phyloP scores from a whole-genome alignment of 208 protist species.

The Acanthamoeba royreba region DNA sequence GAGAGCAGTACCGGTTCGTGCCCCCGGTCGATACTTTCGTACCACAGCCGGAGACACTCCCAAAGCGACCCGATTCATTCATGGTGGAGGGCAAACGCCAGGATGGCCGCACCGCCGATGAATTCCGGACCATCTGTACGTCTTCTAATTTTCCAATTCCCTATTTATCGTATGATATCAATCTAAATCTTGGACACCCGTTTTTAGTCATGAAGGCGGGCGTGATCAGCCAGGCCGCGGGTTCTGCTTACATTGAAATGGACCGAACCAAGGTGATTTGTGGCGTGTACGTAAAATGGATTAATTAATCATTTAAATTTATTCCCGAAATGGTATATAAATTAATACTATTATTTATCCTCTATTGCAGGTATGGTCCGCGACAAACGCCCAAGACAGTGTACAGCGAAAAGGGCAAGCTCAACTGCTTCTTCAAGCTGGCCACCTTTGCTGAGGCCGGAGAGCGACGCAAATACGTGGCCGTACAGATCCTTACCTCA shows the following conservation, averaged over 20 bases:
- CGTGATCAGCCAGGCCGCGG: slow-evolving; percentile 68
- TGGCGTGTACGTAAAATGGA: slow-evolving; percentile 45
- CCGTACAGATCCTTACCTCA: not conserved
- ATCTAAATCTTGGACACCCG: not conserved
- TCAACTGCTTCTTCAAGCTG: slow-evolving; percentile 76
- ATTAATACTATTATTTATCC: not conserved
- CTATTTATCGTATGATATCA: not conserved
- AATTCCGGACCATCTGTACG: slow-evolving; percentile 3
- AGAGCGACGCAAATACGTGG: slow-evolving; percentile 26
- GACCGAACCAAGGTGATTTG: slow-evolving; percentile 74
- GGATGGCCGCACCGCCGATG: slow-evolving; percentile 1
- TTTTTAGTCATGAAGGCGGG: slow-evolving; percentile 74
- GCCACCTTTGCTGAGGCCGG: slow-evolving; percentile 62
- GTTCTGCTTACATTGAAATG: slow-evolving; percentile 77
- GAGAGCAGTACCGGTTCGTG: not conserved
- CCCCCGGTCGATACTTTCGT: slow-evolving; percentile 1
- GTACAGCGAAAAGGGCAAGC: slow-evolving; percentile 71
- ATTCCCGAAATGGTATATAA: not conserved
- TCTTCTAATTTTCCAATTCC: not conserved
- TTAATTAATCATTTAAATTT: not conserved
- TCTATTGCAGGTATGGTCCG: slow-evolving; percentile 58
- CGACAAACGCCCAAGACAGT: slow-evolving; percentile 66
- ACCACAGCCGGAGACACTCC: not conserved
- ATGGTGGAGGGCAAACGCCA: not conserved
- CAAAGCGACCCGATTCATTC: not conserved